Evolutionary conservation across 202 grass and related monocot genomes (phyloP).

Genomic region (Brachypodium distachyon): DNA sequence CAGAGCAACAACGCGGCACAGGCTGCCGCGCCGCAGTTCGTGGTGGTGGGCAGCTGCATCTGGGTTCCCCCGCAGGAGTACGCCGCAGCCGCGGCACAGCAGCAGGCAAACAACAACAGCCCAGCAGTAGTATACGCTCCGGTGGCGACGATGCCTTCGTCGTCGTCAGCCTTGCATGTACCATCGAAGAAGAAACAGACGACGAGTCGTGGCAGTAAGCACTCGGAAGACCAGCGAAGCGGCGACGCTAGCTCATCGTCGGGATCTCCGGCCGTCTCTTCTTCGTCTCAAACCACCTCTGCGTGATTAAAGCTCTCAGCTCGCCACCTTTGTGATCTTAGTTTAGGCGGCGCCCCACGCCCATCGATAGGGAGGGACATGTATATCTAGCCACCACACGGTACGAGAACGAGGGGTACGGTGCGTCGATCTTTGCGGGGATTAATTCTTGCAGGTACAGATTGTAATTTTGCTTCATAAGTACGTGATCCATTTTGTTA

Average conservation of each 20-base stretch:
- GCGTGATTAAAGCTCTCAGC: neutral
- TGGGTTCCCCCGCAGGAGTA: conserved; percentile 69
- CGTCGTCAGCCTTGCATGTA: conserved; percentile 1
- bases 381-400: no score
- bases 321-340: conserved; percentile 15
- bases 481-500: neutral
- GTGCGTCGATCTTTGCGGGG: neutral
- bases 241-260: conserved; percentile 16
- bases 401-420: neutral
- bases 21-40: conserved; percentile 36
- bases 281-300: conserved; percentile 55
- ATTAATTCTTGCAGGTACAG: neutral
- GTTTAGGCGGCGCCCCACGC: no score
- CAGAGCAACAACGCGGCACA: conserved; percentile 8
- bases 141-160: conserved; percentile 26
- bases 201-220: conserved; percentile 14
- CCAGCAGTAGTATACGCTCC: conserved; percentile 37
- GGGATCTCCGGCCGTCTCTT: conserved; percentile 44
- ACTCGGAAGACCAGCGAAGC: conserved; percentile 10
- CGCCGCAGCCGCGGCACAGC: neutral
- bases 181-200: neutral
- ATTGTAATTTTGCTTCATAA: neutral
- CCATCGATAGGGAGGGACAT: neutral
- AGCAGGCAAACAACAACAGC: conserved; percentile 9
- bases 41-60: conserved; percentile 70